Base-by-base conservation (phyloP, 495 filamentous ascomycete species). In the Penicillium verhagenii region DNA sequence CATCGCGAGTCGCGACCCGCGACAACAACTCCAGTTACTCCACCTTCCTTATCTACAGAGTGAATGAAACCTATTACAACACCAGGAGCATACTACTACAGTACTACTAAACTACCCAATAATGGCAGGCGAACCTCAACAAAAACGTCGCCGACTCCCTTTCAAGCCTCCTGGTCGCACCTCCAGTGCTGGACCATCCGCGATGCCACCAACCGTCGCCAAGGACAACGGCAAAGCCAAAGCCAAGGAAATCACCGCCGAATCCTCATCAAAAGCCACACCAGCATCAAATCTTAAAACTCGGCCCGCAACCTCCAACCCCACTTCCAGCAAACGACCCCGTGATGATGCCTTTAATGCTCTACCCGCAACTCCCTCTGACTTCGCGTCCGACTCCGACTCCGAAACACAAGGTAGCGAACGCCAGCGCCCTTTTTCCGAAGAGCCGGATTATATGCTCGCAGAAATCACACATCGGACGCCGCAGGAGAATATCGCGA, bases 91-190 rank as follows among this genome's bases (percentile, higher is more conserved):
- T n/a, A n/a, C n/a, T n/a, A n/a, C n/a, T n/a, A n/a, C n/a, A n/a
- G n/a, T n/a, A n/a, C n/a, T n/a, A n/a, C n/a, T n/a, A n/a, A n/a
- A n/a, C n/a, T n/a, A n/a, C n/a, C n/a, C n/a, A n/a, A n/a, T n/a
- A n/a, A n/a, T 78, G 72, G 59, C 72, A 9, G 65, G 66, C 14
- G 72, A 76, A 56, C 59, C 67, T 21, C 64, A 69, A 44, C 63
- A 71, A 38, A 81, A 82, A 53, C 72, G 72, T 40, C 70, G 74
- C 39, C 66, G 55, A 7, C 71, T 78, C 13, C 72, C 78, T 20
- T 81, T 81, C 69, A 81, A 79, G 18, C 78, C 78, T n/a, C 78
- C 79, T 1, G 70, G 72, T 48, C 71, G 70, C 40, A 60, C 73
- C 11, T 28, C 61, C 31, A 65, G 42, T 31, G 59, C 59, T n/a